Conservation (phyloP, 306 rosid species). For the Prunus fruticosa region DNA sequence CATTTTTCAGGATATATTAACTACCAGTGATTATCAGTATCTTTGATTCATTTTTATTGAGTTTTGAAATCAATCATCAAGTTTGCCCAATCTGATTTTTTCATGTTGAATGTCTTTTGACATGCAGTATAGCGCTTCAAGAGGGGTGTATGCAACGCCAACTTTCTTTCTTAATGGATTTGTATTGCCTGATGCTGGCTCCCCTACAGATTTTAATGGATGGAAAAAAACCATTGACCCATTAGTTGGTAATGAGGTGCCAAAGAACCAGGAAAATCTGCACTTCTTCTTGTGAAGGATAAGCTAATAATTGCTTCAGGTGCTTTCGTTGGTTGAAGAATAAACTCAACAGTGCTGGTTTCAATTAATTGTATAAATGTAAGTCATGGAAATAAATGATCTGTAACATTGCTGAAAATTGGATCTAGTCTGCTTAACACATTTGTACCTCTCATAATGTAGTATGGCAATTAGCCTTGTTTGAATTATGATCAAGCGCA, state of each 20-base stretch:
- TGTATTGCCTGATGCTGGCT: constrained; percentile 55
- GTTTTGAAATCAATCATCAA: neutral
- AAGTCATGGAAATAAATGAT: neutral
- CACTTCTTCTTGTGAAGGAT: constrained; percentile 47
- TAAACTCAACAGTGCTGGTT: neutral
- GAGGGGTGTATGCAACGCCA: constrained; percentile 91
- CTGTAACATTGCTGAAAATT: neutral
- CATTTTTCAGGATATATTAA: too few relatives aligned
- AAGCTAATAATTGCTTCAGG: neutral
- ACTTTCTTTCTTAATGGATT: constrained; percentile 88
- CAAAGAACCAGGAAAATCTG: constrained; percentile 26
- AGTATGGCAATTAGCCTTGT: neutral
- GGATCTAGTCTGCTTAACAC: neutral
- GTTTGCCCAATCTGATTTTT: neutral
- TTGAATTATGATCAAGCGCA: neutral
- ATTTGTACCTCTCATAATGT: too few relatives aligned
- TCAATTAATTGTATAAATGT: neutral
- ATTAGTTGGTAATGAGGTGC: constrained; percentile 37
- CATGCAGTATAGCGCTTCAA: constrained; percentile 68
- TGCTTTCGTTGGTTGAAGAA: neutral
- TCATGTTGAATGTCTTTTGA: constrained; percentile 9
- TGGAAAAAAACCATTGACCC: constrained; percentile 77
- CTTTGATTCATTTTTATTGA: neutral
- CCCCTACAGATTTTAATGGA: constrained; percentile 34
- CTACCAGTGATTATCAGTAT: too few relatives aligned